Conservation (phyloP, 2,329 filamentous ascomycete genomes). For the Aspergillus unguis region DNA sequence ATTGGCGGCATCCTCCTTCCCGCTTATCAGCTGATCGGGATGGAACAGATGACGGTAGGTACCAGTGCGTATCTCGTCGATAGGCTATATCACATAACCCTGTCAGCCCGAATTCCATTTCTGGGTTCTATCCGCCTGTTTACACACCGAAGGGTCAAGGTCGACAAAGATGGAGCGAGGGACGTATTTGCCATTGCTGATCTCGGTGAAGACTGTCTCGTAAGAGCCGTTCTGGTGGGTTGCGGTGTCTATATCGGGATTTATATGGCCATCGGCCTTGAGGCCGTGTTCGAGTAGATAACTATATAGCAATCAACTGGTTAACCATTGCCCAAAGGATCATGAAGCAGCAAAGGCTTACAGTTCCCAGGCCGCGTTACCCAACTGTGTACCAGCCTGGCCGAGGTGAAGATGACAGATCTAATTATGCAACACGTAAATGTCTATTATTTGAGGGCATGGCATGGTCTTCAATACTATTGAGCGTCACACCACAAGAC, state of each 20-base stretch:
- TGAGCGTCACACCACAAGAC: neutral
- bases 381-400: conserved; percentile 65
- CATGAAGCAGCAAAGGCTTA: conserved; percentile 45
- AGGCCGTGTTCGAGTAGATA: conserved; percentile 66
- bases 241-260: conserved; percentile 54
- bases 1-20: conserved; percentile 67
- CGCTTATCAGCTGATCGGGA: conserved; percentile 64
- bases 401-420: conserved; percentile 66
- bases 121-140: neutral
- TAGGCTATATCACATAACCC: conserved; percentile 44
- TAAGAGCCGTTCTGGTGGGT: conserved; percentile 55
- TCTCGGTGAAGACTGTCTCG: conserved; percentile 66
- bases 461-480: neutral
- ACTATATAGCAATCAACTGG: conserved; percentile 34
- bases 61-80: conserved; percentile 65
- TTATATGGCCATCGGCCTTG: conserved; percentile 56
- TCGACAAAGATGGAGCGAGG: conserved; percentile 66
- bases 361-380: conserved; percentile 68
- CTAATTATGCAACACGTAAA: conserved; percentile 34
- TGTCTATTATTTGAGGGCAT: neutral
- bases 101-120: conserved; percentile 5
- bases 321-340: conserved; percentile 6
- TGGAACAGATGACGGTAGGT: conserved; percentile 62
- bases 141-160: conserved; percentile 59
- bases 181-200: conserved; percentile 62